Evolutionary conservation across 805 yeast genomes (phyloP), one percentile per base, ranked within the genome.

Genomic region (Cyberlindnera misumaiensis): DNA sequence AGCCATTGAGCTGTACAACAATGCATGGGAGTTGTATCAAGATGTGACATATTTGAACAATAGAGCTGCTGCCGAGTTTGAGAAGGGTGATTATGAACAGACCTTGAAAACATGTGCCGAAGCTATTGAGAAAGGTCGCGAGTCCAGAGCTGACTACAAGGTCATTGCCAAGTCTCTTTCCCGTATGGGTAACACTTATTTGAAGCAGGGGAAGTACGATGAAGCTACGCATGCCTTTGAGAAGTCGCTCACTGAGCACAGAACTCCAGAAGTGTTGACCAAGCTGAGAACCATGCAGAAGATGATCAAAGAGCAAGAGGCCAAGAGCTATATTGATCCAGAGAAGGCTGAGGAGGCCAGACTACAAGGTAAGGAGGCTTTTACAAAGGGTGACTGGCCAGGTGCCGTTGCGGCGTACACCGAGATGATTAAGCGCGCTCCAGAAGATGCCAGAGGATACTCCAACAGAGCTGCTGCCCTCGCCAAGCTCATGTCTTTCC

Each of bases 391-490:
- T 35, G 96, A 90, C 63, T 90, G 96, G 96, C 97, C 98, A 46
- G 80, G 71, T 48, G 97, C 97, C 16, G 96, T 93, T 32, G 83
- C 84, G 61, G 83, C 95, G 4, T 93, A 93, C 65, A 73, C 94
- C 35, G 98, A 93, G 66, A 93, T 93, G 89, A 72, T 90, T 53
- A 86, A 88, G 67, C 83, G 99, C 62, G 88, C 89, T n/a, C 99
- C 99, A 41, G 78, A 78, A 40, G 97, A 93, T 63, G 94, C 95
- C 17, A 79, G 96, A 63, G 97, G 97, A 41, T 93, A 88, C 64
- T 88, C 95, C 27, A 93, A 93, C 70, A 83, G 99, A 66, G 98
- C 99, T 38, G 98, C 98, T 29, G 96, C 96, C 2, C 75, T 83
- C 59, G 81, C 95, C 34, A 93, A 93, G 65, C 75, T 93, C 51